Conservation (phyloP, 768 basidiomycete species). For the Sutorius australiensis region DNA sequence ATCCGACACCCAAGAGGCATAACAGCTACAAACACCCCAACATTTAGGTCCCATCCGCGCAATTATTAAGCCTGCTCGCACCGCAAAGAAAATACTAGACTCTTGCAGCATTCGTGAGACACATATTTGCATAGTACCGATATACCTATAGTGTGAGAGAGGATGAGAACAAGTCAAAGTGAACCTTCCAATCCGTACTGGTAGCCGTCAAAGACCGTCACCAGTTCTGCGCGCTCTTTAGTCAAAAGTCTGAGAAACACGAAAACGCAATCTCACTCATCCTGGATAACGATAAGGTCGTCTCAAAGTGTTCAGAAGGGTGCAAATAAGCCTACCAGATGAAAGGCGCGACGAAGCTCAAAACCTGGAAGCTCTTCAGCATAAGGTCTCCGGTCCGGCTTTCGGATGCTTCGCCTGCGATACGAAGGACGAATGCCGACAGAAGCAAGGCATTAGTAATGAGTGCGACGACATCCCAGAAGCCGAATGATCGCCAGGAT, state of each 20-base stretch:
- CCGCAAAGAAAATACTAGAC: constrained; percentile 88
- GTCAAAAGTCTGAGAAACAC: not conserved
- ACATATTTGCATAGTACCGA: constrained; percentile 94
- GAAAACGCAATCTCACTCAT: constrained; percentile 59
- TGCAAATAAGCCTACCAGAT: constrained; percentile 60
- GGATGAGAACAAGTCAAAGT: not conserved
- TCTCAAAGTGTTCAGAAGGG: not conserved
- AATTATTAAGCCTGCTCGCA: constrained; percentile 33
- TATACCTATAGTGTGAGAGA: constrained; percentile 47
- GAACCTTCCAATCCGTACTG: constrained; percentile 44
- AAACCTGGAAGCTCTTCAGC: constrained; percentile 78
- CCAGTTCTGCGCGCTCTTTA: constrained; percentile 47
- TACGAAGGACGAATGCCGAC: constrained; percentile 69
- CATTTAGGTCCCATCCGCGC: not conserved
- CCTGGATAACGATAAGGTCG: constrained; percentile 39
- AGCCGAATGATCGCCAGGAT: constrained; percentile 76
- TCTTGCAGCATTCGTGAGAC: constrained; percentile 91
- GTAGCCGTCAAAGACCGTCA: constrained; percentile 79
- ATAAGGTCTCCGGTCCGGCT: constrained; percentile 39
- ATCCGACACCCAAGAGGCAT: constrained; percentile 79
- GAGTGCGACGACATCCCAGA: constrained; percentile 71
- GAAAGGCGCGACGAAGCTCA: constrained; percentile 84
- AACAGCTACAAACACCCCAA: constrained; percentile 50
- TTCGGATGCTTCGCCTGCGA: constrained; percentile 44
- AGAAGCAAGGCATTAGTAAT: constrained; percentile 71